These are phyloP conservation scores for Aspergillus texensis DNA, from an alignment of 2,329 filamentous ascomycete species.

Conservation along the genomic window DNA sequence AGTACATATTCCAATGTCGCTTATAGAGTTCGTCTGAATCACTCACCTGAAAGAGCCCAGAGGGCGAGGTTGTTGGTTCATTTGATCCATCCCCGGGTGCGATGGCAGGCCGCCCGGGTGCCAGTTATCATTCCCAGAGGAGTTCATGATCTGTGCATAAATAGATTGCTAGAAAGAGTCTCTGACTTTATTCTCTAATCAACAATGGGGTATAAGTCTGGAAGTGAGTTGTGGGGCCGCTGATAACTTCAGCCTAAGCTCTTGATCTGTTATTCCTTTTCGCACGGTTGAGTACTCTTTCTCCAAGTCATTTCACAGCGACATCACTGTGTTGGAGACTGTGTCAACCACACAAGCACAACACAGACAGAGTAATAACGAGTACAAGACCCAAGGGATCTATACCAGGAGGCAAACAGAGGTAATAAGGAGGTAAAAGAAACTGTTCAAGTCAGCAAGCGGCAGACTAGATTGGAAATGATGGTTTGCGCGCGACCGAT, in stretches of 20 bases:
- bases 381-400: conserved; percentile 1
- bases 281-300: conserved; percentile 27
- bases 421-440: conserved; percentile 2
- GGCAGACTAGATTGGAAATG: conserved; percentile 25
- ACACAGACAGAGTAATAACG: not conserved
- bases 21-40: not conserved
- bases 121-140: conserved; percentile 47
- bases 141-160: conserved; percentile 42
- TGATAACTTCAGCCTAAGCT: conserved; percentile 15
- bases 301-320: conserved; percentile 29
- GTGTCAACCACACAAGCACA: conserved; percentile 12
- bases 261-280: conserved; percentile 23
- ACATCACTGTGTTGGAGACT: conserved; percentile 29
- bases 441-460: conserved; percentile 19
- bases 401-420: conserved; percentile 9
- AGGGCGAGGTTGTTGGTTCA: conserved; percentile 46
- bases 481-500: conserved; percentile 43
- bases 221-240: conserved; percentile 3
- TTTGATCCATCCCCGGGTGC: conserved; percentile 46
- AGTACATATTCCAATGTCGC: not conserved
- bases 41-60: conserved; percentile 50
- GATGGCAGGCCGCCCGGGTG: conserved; percentile 45
- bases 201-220: not conserved
- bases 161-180: conserved; percentile 12
- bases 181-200: not conserved